phyloP scores from a whole-genome alignment of 495 filamentous ascomycete species.

The Schizothecium vesticola region DNA sequence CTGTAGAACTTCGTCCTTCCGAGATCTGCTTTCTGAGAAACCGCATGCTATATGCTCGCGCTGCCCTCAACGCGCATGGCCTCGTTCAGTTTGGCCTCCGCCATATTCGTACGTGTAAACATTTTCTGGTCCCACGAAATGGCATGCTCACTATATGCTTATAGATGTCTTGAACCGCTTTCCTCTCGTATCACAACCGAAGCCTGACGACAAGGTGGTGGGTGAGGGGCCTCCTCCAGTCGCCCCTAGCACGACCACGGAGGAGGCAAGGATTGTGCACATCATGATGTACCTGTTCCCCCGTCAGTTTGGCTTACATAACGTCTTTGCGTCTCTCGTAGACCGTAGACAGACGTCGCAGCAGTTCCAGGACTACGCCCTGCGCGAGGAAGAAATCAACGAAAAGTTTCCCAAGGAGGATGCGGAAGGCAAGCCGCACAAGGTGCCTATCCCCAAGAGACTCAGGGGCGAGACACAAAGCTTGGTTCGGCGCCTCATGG shows the following conservation, averaged over 20 bases:
- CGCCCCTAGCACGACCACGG: constrained; percentile 18
- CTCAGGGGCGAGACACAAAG: constrained; percentile 56
- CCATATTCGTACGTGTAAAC: constrained; percentile 64
- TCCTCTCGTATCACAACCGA: constrained; percentile 29
- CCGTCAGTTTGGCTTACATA: constrained; percentile 81
- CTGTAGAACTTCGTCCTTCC: constrained; percentile 38
- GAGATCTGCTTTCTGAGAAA: constrained; percentile 73
- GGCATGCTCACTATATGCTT: constrained; percentile 2
- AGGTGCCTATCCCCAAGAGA: constrained; percentile 62
- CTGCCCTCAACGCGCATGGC: constrained; percentile 61
- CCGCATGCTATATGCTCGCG: constrained; percentile 79
- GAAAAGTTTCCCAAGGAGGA: constrained; percentile 27
- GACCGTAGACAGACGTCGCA: constrained; percentile 60
- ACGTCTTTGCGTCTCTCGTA: constrained; percentile 72
- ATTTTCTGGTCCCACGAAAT: not conserved
- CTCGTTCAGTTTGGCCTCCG: constrained; percentile 66
- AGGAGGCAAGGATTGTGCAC: constrained; percentile 56
- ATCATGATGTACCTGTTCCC: constrained; percentile 94
- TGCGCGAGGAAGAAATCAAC: constrained; percentile 77
- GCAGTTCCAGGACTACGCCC: constrained; percentile 72
- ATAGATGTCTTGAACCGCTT: constrained; percentile 83
- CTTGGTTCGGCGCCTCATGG: constrained; percentile 64
- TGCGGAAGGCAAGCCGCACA: constrained; percentile 8
- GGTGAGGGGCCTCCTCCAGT: not conserved
- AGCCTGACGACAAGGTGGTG: constrained; percentile 6